Conservation (phyloP, 2,329 filamentous ascomycete species). For the Calonectria hongkongensis region DNA sequence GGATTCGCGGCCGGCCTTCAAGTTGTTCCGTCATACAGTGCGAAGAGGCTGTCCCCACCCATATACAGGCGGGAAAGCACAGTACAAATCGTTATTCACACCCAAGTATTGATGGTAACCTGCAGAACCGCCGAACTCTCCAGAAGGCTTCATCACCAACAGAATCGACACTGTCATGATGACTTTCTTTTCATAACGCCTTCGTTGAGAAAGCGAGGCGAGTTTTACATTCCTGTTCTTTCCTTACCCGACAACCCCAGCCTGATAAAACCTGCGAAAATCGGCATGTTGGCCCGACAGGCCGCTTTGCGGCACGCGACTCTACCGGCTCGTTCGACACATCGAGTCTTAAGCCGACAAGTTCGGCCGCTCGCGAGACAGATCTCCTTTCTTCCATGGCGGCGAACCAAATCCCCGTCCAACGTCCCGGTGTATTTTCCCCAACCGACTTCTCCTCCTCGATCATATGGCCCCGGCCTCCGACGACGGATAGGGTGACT, state of each 20-base stretch:
- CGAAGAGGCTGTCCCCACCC: neutral
- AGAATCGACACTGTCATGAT: conserved; percentile 47
- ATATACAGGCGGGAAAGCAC: neutral
- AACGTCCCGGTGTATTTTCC: conserved; percentile 60
- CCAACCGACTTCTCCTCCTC: conserved; percentile 34
- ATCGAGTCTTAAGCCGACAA: conserved; percentile 49
- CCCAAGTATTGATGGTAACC: neutral
- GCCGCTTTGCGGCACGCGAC: conserved; percentile 49
- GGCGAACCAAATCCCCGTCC: conserved; percentile 45
- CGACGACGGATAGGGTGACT: conserved; percentile 56
- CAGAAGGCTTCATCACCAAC: conserved; percentile 28
- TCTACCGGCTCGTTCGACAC: conserved; percentile 47
- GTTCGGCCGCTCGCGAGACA: conserved; percentile 50
- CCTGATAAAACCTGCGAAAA: conserved; percentile 22
- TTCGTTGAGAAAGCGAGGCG: conserved; percentile 16
- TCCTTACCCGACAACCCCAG: neutral
- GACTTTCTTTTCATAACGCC: conserved; percentile 43
- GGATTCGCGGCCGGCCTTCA: conserved; percentile 48
- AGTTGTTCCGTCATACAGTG: conserved; percentile 58
- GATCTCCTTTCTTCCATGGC: conserved; percentile 61
- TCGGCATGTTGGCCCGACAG: conserved; percentile 53
- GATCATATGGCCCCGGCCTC: conserved; percentile 46
- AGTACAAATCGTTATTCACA: conserved; percentile 16
- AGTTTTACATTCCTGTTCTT: conserved; percentile 13
- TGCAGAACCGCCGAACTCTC: conserved; percentile 29